A percentile compares a stretch with the other conserved stretches of the same genome.
Conservation (phyloP, 345 rosid genomes). For the Citrus reticulata region DNA sequence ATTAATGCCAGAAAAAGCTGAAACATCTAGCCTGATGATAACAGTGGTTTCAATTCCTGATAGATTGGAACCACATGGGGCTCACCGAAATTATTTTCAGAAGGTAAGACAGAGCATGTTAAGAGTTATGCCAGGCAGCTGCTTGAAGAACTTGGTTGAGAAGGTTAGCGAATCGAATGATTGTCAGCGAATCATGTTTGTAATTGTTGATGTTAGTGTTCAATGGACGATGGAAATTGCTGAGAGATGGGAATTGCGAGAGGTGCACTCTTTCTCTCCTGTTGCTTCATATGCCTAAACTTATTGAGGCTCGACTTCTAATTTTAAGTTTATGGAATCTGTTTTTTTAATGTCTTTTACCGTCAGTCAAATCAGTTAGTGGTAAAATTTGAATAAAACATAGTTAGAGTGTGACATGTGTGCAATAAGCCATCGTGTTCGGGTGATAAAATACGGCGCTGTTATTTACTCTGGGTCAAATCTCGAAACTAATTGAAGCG, state of each 20-base stretch:
- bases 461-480: no score
- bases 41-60: constrained; percentile 22
- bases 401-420: no score
- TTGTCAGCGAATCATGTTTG: constrained; percentile 20
- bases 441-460: no score
- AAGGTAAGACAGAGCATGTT: no score
- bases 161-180: constrained; percentile 7
- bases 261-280: constrained; percentile 12
- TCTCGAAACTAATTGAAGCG: fast-evolving
- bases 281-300: constrained; percentile 6
- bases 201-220: constrained; percentile 17
- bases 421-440: no score
- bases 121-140: constrained; percentile 1
- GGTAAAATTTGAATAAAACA: no score
- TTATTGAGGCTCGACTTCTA: constrained; percentile 13
- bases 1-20: constrained; percentile 4
- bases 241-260: constrained; percentile 12
- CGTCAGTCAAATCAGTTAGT: no score
- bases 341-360: no score
- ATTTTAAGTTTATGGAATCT: no score
- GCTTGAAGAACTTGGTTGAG: constrained; percentile 23
- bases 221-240: constrained; percentile 29
- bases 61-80: not conserved
- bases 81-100: constrained; percentile 4
- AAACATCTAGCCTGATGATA: not conserved